Evolutionary conservation across 176 grass and related monocot species (phyloP).

Genomic region (Microstegium vimineum): DNA sequence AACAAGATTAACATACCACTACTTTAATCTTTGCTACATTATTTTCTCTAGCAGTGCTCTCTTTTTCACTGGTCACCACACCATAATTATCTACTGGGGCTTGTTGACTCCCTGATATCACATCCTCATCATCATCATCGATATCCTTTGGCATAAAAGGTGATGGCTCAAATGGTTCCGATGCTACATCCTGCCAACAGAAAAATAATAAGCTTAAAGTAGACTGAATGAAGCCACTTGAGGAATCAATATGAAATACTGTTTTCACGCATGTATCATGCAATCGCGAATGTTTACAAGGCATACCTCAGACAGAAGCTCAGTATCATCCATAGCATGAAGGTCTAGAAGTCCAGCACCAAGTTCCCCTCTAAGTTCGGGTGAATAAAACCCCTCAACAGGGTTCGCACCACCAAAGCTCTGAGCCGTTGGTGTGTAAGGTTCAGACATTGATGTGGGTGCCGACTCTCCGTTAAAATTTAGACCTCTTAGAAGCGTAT

Average conservation of each 20-base stretch:
- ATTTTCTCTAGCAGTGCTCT: conserved; percentile 60
- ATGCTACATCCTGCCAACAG: conserved; percentile 65
- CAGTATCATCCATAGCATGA: conserved; percentile 94
- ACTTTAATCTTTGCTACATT: conserved; percentile 99
- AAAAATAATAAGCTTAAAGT: conserved; percentile 36
- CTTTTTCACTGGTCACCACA: conserved; percentile 58
- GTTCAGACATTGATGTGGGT: conserved; percentile 53
- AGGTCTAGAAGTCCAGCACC: conserved; percentile 96
- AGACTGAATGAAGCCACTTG: conserved; percentile 14
- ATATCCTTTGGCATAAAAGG: conserved; percentile 79
- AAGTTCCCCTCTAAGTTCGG: conserved; percentile 94
- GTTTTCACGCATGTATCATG: not conserved
- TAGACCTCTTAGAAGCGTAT: conserved; percentile 75
- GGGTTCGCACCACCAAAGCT: conserved; percentile 55
- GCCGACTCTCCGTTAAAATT: conserved; percentile 80
- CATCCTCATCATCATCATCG: conserved; percentile 82
- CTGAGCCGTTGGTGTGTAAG: conserved; percentile 62
- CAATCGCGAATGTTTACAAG: not conserved
- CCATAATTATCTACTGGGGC: conserved; percentile 61
- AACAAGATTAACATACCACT: conserved; percentile 61
- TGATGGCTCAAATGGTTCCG: conserved; percentile 93
- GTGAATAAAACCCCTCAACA: conserved; percentile 79
- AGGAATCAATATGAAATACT: conserved; percentile 21
- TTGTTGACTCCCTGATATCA: conserved; percentile 49
- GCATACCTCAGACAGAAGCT: conserved; percentile 87